phyloP scores from a whole-genome alignment of 306 rosid genomes.

The Begonia loranthoides region DNA sequence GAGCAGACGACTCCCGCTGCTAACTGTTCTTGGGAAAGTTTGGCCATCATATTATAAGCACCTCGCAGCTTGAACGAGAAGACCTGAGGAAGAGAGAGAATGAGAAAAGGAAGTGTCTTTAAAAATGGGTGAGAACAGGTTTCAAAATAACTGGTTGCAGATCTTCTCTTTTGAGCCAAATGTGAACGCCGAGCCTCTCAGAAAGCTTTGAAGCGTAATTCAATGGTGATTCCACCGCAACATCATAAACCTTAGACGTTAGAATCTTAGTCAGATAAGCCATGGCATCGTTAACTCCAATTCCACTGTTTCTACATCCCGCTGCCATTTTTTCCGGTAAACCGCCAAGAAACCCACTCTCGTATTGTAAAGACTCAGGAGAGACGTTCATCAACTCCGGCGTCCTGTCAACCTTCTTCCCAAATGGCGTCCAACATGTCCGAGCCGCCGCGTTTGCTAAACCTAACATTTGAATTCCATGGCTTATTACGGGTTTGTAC shows the following conservation, averaged over 20 bases:
- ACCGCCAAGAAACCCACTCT: neutral
- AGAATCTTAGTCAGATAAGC: neutral
- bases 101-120: too few species aligned
- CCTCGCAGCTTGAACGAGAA: conserved; percentile 87
- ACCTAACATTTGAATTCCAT: too few species aligned
- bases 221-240: conserved; percentile 61
- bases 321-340: neutral
- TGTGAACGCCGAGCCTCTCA: conserved; percentile 32
- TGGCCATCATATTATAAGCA: conserved; percentile 92
- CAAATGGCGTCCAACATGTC: too few species aligned
- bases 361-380: neutral
- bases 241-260: conserved; percentile 49
- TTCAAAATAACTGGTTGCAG: conserved; percentile 50
- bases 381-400: neutral
- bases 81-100: conserved; percentile 18
- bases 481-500: too few species aligned
- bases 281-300: neutral
- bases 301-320: neutral
- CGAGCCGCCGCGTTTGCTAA: too few species aligned
- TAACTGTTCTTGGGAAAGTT: conserved; percentile 44
- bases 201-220: conserved; percentile 59
- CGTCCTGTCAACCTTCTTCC: too few species aligned
- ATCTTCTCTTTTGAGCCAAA: conserved; percentile 89
- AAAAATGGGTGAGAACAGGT: neutral
- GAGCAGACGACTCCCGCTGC: conserved; percentile 72